A percentile compares a stretch with the other conserved stretches of the same genome.
Evolutionary conservation across 345 rosid species (phyloP).

Genomic region (Dipteronia dyeriana): DNA sequence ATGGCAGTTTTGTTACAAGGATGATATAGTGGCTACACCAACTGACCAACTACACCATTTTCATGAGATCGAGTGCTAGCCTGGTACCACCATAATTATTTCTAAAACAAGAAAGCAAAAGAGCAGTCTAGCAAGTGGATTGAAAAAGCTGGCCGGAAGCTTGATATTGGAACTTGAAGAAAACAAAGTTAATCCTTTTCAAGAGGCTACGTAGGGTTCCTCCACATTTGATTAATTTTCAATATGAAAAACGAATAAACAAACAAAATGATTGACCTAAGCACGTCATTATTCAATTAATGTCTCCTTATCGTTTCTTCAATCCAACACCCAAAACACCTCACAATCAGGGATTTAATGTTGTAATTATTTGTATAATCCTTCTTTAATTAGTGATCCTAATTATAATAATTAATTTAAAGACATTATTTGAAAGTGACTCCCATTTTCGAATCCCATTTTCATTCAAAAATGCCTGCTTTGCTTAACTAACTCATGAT

Average conservation of each 20-base stretch:
- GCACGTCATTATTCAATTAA: too few species aligned
- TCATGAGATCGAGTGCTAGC: neutral
- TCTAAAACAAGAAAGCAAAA: neutral
- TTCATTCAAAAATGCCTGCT: slow-evolving; percentile 17
- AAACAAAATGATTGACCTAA: slow-evolving; percentile 14
- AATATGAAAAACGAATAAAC: slow-evolving; percentile 9
- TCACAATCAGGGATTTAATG: neutral
- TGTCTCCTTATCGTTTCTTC: neutral
- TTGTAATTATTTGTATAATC: neutral
- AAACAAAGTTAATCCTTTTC: too few species aligned
- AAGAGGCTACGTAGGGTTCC: neutral
- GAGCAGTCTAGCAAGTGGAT: neutral
- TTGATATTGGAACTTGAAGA: too few species aligned
- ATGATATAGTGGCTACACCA: neutral
- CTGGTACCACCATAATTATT: neutral
- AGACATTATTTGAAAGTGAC: neutral
- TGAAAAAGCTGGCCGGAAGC: neutral
- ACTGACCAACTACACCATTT: neutral
- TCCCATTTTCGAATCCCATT: neutral
- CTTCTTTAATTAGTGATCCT: neutral
- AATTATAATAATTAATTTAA: neutral
- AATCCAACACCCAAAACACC: slow-evolving; percentile 9
- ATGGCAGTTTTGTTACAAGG: neutral
- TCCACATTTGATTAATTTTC: neutral
- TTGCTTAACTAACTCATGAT: neutral